Percentiles rank a stretch among this genome's conserved stretches.
Conservation (phyloP, 305 asterid species). For the Fraxinus ornus region DNA sequence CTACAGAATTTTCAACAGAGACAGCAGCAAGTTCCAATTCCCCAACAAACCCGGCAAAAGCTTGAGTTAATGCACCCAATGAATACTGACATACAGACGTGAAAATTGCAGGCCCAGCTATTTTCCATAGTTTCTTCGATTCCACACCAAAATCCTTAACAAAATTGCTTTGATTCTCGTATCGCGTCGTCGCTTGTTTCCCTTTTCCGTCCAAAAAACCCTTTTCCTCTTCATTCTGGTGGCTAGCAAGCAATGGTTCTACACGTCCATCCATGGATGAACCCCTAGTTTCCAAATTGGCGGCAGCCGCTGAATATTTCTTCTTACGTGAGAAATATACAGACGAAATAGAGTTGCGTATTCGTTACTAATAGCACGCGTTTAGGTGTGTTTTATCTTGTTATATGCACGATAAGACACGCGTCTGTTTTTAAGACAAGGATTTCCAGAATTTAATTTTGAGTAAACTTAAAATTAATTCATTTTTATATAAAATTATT, state of each 20-base stretch:
- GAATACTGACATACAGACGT: slow-evolving; percentile 70
- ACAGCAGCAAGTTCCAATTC: slow-evolving; percentile 84
- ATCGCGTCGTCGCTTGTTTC: neutral
- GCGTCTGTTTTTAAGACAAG: neutral
- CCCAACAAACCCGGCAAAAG: slow-evolving; percentile 60
- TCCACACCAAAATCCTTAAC: slow-evolving; percentile 42
- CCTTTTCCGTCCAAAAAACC: neutral
- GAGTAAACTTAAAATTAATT: neutral
- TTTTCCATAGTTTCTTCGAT: slow-evolving; percentile 59
- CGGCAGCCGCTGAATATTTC: neutral
- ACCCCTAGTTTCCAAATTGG: neutral
- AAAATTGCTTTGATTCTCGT: slow-evolving; percentile 18
- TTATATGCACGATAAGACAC: neutral
- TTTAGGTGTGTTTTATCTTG: neutral
- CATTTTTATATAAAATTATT: too few relatives aligned
- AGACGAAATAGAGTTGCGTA: neutral
- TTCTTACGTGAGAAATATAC: neutral
- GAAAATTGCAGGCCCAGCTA: slow-evolving; percentile 73
- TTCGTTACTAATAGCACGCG: neutral
- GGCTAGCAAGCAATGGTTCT: slow-evolving; percentile 25
- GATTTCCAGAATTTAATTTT: neutral
- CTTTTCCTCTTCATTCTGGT: slow-evolving; percentile 4
- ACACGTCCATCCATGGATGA: slow-evolving; percentile 6
- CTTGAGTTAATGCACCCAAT: slow-evolving; percentile 65
- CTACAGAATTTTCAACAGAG: slow-evolving; percentile 71